Conservation (phyloP, 345 rosid species). For the Laguncularia racemosa region DNA sequence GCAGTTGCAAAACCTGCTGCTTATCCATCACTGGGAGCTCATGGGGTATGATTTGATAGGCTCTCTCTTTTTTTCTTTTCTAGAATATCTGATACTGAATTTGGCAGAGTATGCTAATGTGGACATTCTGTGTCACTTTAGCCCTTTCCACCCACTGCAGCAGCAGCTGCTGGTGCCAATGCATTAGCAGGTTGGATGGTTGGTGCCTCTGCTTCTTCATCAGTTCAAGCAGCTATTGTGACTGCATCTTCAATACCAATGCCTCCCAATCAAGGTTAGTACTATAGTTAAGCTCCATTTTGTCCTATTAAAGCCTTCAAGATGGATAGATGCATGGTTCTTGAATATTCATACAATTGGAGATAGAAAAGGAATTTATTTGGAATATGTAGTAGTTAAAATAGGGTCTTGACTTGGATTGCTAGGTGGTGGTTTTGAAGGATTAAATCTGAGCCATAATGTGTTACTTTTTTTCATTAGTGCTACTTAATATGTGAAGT, state of each 20-base stretch:
- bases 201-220: constrained; percentile 49
- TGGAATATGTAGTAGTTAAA: too few relatives aligned
- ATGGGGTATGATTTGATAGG: constrained; percentile 31
- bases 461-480: too few relatives aligned
- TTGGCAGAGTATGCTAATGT: constrained; percentile 13
- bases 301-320: too few relatives aligned
- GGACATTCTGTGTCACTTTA: constrained; percentile 6
- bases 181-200: constrained; percentile 78
- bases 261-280: constrained; percentile 65
- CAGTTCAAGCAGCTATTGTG: constrained; percentile 67
- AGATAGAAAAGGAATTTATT: too few relatives aligned
- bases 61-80: not conserved
- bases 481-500: too few relatives aligned
- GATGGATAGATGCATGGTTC: too few relatives aligned
- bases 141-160: constrained; percentile 49
- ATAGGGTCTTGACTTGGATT: too few relatives aligned
- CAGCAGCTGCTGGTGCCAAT: constrained; percentile 51
- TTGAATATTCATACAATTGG: too few relatives aligned
- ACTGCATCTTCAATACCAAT: constrained; percentile 57
- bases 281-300: constrained; percentile 1
- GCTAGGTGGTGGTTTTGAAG: too few relatives aligned
- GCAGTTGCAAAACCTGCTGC: constrained; percentile 47
- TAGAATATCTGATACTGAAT: not conserved
- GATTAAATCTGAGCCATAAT: too few relatives aligned
- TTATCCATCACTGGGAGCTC: constrained; percentile 40